These are phyloP conservation scores for Golubevia sp. DNA, from an alignment of 1,284 basidiomycete species.

Conservation along the genomic window DNA sequence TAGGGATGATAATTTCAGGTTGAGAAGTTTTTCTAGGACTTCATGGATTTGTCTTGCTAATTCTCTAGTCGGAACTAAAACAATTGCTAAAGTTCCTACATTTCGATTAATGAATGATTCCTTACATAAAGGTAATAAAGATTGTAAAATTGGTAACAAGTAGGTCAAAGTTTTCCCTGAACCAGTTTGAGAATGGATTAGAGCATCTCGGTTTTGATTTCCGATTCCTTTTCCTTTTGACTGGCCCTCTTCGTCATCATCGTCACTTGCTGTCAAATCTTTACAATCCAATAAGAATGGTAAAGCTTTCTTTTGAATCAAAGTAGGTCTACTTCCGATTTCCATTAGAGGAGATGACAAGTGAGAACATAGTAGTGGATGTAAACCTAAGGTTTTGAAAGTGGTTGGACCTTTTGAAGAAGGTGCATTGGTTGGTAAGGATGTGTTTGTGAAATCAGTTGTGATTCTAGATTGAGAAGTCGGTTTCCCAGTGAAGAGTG, in stretches of 20 bases:
- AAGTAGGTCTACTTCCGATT: slow-evolving; percentile 79
- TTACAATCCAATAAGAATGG: slow-evolving; percentile 71
- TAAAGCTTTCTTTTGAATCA: slow-evolving; percentile 83
- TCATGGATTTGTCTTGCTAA: slow-evolving; percentile 60
- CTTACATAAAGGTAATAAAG: slow-evolving; percentile 49
- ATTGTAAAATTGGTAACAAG: slow-evolving; percentile 54
- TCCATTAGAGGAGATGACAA: slow-evolving; percentile 75
- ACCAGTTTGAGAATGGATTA: slow-evolving; percentile 57
- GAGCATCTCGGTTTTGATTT: slow-evolving; percentile 25
- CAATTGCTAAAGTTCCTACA: slow-evolving; percentile 55
- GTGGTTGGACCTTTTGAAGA: slow-evolving; percentile 61
- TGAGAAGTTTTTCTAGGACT: slow-evolving; percentile 50
- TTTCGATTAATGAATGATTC: slow-evolving; percentile 56
- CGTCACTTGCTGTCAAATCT: slow-evolving; percentile 50
- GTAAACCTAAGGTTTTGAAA: slow-evolving; percentile 69
- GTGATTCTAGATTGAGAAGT: not conserved
- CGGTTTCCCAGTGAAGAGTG: slow-evolving; percentile 15
- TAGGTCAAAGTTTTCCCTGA: slow-evolving; percentile 59
- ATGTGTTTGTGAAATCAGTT: not conserved
- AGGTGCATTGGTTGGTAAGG: slow-evolving; percentile 48
- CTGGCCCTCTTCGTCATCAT: slow-evolving; percentile 60
- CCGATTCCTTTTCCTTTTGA: slow-evolving; percentile 65
- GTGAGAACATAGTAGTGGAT: slow-evolving; percentile 80
- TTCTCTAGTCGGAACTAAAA: slow-evolving; percentile 57
- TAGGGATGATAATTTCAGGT: slow-evolving; percentile 16